Evolutionary conservation across 805 yeast species (phyloP).

Genomic region (Kodamaea restingae): DNA sequence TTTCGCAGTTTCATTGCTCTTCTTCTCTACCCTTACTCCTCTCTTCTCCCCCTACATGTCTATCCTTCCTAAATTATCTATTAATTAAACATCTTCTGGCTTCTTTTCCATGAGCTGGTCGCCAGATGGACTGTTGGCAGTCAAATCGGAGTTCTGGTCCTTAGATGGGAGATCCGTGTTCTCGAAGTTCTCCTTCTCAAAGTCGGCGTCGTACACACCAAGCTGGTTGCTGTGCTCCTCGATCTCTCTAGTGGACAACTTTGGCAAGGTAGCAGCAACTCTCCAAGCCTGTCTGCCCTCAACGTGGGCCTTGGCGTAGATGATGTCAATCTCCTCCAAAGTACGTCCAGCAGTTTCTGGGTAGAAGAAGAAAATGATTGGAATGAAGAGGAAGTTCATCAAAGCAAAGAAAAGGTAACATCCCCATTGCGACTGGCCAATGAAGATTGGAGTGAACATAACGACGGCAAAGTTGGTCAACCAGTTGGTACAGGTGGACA

Average conservation of each 20-base stretch:
- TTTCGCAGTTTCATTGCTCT: too few species aligned
- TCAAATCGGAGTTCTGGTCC: not conserved
- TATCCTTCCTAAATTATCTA: too few species aligned
- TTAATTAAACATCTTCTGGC: not conserved
- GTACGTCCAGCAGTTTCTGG: constrained; percentile 44
- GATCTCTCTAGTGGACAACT: constrained; percentile 51
- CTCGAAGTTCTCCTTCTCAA: constrained; percentile 36
- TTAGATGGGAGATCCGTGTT: constrained; percentile 25
- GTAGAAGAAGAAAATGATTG: constrained; percentile 42
- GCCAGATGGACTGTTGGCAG: constrained; percentile 1
- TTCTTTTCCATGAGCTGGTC: constrained; percentile 6
- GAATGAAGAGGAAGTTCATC: constrained; percentile 35
- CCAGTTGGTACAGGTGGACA: constrained; percentile 46
- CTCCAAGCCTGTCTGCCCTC: constrained; percentile 59
- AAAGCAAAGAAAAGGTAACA: constrained; percentile 40
- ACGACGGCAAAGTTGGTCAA: constrained; percentile 42
- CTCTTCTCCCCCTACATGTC: too few species aligned
- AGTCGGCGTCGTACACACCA: constrained; percentile 48
- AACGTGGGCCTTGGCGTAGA: constrained; percentile 56
- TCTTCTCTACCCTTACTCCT: too few species aligned
- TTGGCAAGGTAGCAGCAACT: constrained; percentile 62
- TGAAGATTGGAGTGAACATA: constrained; percentile 44
- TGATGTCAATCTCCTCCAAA: constrained; percentile 50
- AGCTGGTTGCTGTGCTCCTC: constrained; percentile 56
- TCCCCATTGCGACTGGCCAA: constrained; percentile 36